Evolutionary conservation across 768 basidiomycete species (phyloP).

Genomic region (Lactarius sanguifluus): DNA sequence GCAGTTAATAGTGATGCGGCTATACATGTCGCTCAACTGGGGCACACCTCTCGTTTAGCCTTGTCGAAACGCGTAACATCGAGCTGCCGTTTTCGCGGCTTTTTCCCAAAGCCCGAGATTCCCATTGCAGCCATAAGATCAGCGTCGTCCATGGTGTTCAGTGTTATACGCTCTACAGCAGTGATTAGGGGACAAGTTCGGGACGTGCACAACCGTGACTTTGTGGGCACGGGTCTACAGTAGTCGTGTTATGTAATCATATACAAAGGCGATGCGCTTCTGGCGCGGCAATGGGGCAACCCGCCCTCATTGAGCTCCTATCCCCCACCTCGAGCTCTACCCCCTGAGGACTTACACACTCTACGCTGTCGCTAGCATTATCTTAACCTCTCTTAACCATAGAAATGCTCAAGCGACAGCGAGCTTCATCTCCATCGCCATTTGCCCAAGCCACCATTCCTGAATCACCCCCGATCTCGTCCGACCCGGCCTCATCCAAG

Average conservation of each 20-base stretch:
- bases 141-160: constrained; percentile 47
- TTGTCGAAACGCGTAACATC: constrained; percentile 81
- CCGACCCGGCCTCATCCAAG: constrained; percentile 34
- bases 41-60: constrained; percentile 54
- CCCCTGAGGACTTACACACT: not conserved
- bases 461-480: constrained; percentile 19
- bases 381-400: not conserved
- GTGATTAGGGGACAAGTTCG: not conserved
- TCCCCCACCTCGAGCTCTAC: not conserved
- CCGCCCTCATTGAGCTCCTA: not conserved
- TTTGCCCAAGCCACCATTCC: constrained; percentile 20
- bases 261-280: constrained; percentile 2
- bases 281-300: not conserved
- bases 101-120: constrained; percentile 80
- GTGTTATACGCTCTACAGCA: constrained; percentile 3
- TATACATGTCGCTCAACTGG: not conserved
- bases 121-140: constrained; percentile 84
- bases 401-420: constrained; percentile 31
- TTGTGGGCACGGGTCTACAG: too few species aligned
- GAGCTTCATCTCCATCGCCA: constrained; percentile 27
- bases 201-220: not conserved
- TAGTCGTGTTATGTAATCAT: constrained; percentile 26
- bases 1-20: not conserved
- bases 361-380: not conserved
- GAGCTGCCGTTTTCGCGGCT: constrained; percentile 60